Evolutionary conservation across 2,329 filamentous ascomycete genomes (phyloP).

Genomic region (Ciborinia camelliae): DNA sequence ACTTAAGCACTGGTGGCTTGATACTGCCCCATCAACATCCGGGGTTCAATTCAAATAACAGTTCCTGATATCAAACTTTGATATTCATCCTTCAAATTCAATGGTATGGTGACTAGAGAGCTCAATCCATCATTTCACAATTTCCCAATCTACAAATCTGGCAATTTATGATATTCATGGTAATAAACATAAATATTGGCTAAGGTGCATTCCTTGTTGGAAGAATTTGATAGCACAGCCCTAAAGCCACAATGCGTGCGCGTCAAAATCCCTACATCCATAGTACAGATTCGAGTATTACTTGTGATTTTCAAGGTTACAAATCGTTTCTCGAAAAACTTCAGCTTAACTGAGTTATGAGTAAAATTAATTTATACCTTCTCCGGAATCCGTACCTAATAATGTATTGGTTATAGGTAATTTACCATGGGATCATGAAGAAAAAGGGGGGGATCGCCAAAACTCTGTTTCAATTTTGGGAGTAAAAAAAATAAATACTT

Average conservation of each 20-base stretch:
- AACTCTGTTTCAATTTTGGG: not conserved
- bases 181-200: not conserved
- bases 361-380: not conserved
- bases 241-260: conserved; percentile 15
- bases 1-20: not conserved
- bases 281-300: not conserved
- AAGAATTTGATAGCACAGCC: conserved; percentile 4
- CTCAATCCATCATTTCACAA: not conserved
- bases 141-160: not conserved
- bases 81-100: not conserved
- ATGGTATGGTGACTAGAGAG: not conserved
- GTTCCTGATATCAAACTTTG: not conserved
- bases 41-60: not conserved
- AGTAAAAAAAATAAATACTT: too few relatives aligned
- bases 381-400: not conserved
- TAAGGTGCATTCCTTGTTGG: not conserved
- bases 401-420: not conserved
- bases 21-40: not conserved
- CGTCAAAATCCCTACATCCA: conserved; percentile 15
- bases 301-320: too few relatives aligned
- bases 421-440: not conserved
- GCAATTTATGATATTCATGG: not conserved
- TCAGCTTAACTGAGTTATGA: not conserved
- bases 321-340: not conserved
- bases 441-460: not conserved